Evolutionary conservation across 2,329 filamentous ascomycete species (phyloP).

Genomic region (Escovopsis sp.): DNA sequence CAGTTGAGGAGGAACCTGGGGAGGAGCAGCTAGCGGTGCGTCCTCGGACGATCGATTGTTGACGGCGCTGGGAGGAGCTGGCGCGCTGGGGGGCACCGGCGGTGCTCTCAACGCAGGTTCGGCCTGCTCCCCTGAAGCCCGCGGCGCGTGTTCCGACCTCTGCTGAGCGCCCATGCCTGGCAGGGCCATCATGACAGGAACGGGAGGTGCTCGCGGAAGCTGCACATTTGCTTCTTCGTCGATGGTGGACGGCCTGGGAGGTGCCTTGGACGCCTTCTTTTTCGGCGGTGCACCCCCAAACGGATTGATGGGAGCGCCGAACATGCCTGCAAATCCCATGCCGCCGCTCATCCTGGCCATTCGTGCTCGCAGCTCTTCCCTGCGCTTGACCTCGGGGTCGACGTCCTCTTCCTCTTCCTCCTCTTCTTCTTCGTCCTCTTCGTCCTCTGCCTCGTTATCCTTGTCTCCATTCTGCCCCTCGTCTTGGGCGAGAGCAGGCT

Average conservation of each 20-base stretch:
- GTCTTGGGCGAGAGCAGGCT: conserved; percentile 10
- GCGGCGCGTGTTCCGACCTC: conserved; percentile 28
- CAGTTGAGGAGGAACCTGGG: conserved; percentile 3
- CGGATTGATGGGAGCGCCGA: conserved; percentile 57
- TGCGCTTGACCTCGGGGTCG: conserved; percentile 73
- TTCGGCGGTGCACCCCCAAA: conserved; percentile 34
- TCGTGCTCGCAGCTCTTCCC: conserved; percentile 76
- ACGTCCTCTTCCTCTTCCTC: conserved; percentile 71
- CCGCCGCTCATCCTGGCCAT: conserved; percentile 99
- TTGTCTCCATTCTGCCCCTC: conserved; percentile 47
- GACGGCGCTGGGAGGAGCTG: conserved; percentile 13
- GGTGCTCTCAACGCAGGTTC: conserved; percentile 11
- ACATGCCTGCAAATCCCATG: conserved; percentile 94
- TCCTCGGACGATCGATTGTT: conserved; percentile 17
- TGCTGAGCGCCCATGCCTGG: conserved; percentile 55
- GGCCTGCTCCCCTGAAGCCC: conserved; percentile 21
- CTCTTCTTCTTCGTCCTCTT: conserved; percentile 38
- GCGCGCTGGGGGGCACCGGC: conserved; percentile 15
- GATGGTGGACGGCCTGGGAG: conserved; percentile 27
- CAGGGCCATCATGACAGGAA: conserved; percentile 49
- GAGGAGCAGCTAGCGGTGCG: conserved; percentile 19
- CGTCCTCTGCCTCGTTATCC: conserved; percentile 31
- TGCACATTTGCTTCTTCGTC: conserved; percentile 30
- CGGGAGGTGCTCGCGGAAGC: conserved; percentile 30
- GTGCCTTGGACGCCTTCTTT: conserved; percentile 35